Base-by-base conservation (phyloP, 1,284 basidiomycete genomes). In the Cutaneotrichosporon curvatum region DNA sequence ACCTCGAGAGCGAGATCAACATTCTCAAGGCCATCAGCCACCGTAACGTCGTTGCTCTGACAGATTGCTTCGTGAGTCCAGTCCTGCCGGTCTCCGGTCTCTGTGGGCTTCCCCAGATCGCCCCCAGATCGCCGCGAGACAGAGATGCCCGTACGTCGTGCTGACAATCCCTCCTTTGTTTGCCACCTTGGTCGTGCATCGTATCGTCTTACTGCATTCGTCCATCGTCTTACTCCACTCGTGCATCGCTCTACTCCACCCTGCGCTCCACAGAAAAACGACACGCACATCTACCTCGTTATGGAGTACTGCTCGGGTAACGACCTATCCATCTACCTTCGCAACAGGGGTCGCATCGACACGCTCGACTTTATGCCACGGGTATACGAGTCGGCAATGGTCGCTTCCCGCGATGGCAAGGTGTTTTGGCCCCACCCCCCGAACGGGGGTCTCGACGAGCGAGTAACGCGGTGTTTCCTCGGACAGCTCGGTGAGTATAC, bases 231-330 rank as follows among this genome's bases (percentile, higher is more conserved):
- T n/a, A n/a, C n/a, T n/a, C n/a, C n/a, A n/a, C n/a, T n/a, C n/a
- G n/a, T n/a, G n/a, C n/a, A n/a, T n/a, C n/a, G n/a, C n/a, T n/a
- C n/a, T n/a, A n/a, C n/a, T n/a, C n/a, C n/a, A n/a, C n/a, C n/a
- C n/a, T n/a, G n/a, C n/a, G n/a, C n/a, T n/a, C n/a, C n/a, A n/a
- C 63, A 92, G 89, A 87, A 90, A 64, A 88, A 88, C 22, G 87
- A 92, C 59, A 80, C 81, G 48, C 83, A 94, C 68, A 96, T 98
- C 67, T 96, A 96, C 74, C 82, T 99, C 47, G 85, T 99, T 65
- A 98, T 98, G 85, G 91, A 94, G 62, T 97, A 83, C 70, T 97
- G 94, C 71, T 82, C 90, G 1, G 91, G 90, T 4, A 91, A 91
- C 12, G 95, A 99, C 70, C 81, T 99, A 37, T 89, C 89, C 0